phyloP scores from a whole-genome alignment of 768 basidiomycete species.

The Rhizopogon vinicolor region DNA sequence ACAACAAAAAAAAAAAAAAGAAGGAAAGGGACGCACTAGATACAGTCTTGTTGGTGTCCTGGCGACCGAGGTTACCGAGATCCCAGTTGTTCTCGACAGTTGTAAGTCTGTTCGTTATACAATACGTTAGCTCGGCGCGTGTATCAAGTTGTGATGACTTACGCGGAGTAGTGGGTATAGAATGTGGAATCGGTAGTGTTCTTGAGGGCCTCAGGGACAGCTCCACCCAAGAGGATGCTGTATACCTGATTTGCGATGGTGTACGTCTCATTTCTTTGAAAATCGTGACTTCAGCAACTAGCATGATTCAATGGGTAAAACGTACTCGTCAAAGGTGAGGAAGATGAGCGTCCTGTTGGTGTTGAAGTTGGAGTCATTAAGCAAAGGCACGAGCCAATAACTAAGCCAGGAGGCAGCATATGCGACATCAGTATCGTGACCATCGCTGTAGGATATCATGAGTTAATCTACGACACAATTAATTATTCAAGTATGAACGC shows the following conservation, averaged over 20 bases:
- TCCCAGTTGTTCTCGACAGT: slow-evolving; percentile 60
- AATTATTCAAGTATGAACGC: neutral
- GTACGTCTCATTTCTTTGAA: slow-evolving; percentile 22
- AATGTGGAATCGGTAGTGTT: slow-evolving; percentile 47
- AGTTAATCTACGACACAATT: neutral
- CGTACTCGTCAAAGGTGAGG: slow-evolving; percentile 61
- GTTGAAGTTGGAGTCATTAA: slow-evolving; percentile 50
- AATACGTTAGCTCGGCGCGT: neutral
- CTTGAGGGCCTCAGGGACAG: slow-evolving; percentile 35
- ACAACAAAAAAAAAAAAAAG: neutral
- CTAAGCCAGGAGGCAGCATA: slow-evolving; percentile 42
- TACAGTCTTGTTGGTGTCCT: slow-evolving; percentile 45
- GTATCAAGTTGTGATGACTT: slow-evolving; percentile 1
- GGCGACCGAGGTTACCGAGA: slow-evolving; percentile 54
- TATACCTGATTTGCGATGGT: slow-evolving; percentile 43
- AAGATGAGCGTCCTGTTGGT: slow-evolving; percentile 49
- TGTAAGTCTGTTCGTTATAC: slow-evolving; percentile 28
- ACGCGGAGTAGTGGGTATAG: slow-evolving; percentile 58
- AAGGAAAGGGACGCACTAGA: slow-evolving; percentile 5
- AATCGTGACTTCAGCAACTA: neutral
- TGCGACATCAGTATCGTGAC: slow-evolving; percentile 52
- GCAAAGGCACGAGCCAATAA: slow-evolving; percentile 49
- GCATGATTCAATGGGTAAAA: slow-evolving; percentile 4
- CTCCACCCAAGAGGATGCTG: slow-evolving; percentile 40
- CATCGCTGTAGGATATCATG: slow-evolving; percentile 38